Evolutionary conservation across 2,329 filamentous ascomycete species (phyloP), one percentile per base, ranked within the genome.

Genomic region (Rasamsonia emersonii): DNA sequence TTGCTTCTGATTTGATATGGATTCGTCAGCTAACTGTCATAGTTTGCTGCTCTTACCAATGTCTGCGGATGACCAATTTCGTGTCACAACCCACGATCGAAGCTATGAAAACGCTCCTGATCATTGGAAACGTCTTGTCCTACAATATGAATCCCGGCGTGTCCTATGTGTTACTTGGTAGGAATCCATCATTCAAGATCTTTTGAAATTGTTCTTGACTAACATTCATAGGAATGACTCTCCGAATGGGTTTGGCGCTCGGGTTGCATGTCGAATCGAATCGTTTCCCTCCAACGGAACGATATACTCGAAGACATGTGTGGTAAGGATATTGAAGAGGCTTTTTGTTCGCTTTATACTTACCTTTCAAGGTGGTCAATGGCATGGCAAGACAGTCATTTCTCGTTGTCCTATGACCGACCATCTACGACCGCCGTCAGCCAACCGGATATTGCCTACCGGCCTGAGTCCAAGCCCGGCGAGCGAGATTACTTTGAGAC

Each of bases 81-180:
- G 49, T 79, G 5, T 77, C 75, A 0, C 70, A 75, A 36, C 70
- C 74, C 17, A 73, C 68, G 3, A 56, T 77, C 20, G 72, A 77
- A 39, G 74, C 69, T 24, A 75, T 79, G 21, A 73, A 79, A 46
- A 74, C 73, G 0, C 60, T 78, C 14, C 54, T 78, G 3, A 71
- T 78, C 9, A 73, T 79, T 18, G 71, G 73, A 29, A 77, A 77
- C 43, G 74, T 75, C 15, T 61, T 75, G 18, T 73, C 71, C 1
- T 75, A 75, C 47, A 75, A 75, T 41, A 75, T 75, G 71, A 79
- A 78, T 37, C 74, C 75, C 6, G 75, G 75, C 2, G 74, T 76
- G 11, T 71, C 74, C 4, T 79, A 77, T 62, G 71, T 74, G 16
- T 50, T 78, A 9, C 68, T 74, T 27, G 71, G 65, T 62, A 42